Evolutionary conservation across 192 early-diverging fungal genomes (phyloP), one percentile per base, ranked within the genome.

Genomic region (Dissophora ornata): DNA sequence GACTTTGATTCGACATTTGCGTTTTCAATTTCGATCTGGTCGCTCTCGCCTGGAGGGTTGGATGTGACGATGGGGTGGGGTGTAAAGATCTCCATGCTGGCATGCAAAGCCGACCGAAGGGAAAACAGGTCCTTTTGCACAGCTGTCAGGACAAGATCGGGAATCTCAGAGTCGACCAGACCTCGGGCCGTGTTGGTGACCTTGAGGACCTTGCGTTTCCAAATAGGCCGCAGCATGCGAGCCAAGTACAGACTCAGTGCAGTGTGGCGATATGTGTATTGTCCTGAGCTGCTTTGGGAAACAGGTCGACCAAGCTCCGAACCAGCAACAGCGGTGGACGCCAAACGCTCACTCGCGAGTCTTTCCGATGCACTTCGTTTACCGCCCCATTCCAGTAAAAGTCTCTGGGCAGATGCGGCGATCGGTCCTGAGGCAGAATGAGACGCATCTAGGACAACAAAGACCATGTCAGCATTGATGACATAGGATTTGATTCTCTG

Each of bases 231-330:
- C 49, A 97, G 51, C 4, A 91, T 51, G 13, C 94, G 89, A 0
- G 88, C 82, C 53, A 97, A 64, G 57, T 94, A 96, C 7, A 93
- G 70, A 7, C 83, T 87, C 29, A 97, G 69, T 25, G 92, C 95
- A 54, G 94, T 85, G 67, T 96, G 92, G 28, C 87, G 69, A 13
- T 87, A 87, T 57, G 92, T 93, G 51, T 84, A 89, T 49, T 71
- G 81, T 19, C 86, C 79, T 32, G 69, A 73, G 15, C 68, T 64
- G 49, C 63, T 64, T 11, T 77, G 73, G 7, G 58, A 60, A 19
- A 80, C 54, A 0, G 80, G 79, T 50, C 68, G 45, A 5, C 80
- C 83, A 9, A 84, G 57, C 24, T 73, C 68, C 29, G 74, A 71
- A 57, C 73, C 73, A 25, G 45, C 49, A 13, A 55, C 6, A 6